phyloP scores from a whole-genome alignment of 331 rosid genomes.

The Rosa hybrid region DNA sequence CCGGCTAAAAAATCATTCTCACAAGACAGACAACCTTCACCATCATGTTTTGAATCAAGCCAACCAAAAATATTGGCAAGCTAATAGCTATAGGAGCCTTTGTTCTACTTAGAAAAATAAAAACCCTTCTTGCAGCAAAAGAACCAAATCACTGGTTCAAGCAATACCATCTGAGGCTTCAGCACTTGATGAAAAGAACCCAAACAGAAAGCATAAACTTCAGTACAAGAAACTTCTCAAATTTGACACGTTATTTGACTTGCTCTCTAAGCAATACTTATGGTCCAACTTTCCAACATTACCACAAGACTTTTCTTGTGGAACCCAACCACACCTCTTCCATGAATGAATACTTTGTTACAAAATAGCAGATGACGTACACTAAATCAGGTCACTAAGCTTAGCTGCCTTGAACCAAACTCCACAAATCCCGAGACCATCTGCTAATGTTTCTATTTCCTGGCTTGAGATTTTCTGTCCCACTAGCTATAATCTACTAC shows the following conservation, averaged over 20 bases:
- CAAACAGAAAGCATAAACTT: slow-evolving; percentile 15
- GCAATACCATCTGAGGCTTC: slow-evolving; percentile 23
- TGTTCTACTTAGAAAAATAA: slow-evolving; percentile 23
- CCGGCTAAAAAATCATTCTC: slow-evolving; percentile 23
- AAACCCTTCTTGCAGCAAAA: slow-evolving; percentile 16
- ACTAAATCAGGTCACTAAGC: slow-evolving; percentile 23
- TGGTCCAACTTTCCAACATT: slow-evolving; percentile 34
- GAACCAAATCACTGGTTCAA: slow-evolving; percentile 21
- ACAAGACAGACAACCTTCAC: slow-evolving; percentile 15
- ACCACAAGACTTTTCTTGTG: background rate
- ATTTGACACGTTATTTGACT: slow-evolving; percentile 19
- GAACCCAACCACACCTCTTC: slow-evolving; percentile 28
- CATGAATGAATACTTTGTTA: slow-evolving; percentile 19
- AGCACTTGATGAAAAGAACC: slow-evolving; percentile 30
- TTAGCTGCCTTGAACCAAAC: slow-evolving; percentile 35
- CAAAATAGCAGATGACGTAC: slow-evolving; percentile 15
- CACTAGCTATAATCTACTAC: slow-evolving; percentile 44
- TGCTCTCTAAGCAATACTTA: slow-evolving; percentile 28
- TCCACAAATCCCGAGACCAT: slow-evolving; percentile 43
- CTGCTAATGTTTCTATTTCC: slow-evolving; percentile 24
- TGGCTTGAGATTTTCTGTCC: slow-evolving; percentile 37
- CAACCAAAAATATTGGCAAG: slow-evolving; percentile 22
- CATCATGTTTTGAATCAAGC: slow-evolving; percentile 17
- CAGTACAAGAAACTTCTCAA: slow-evolving; percentile 17
- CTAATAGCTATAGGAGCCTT: slow-evolving; percentile 5